Conservation (phyloP, 2,329 filamentous ascomycete genomes). For the Neonectria coccinea region DNA sequence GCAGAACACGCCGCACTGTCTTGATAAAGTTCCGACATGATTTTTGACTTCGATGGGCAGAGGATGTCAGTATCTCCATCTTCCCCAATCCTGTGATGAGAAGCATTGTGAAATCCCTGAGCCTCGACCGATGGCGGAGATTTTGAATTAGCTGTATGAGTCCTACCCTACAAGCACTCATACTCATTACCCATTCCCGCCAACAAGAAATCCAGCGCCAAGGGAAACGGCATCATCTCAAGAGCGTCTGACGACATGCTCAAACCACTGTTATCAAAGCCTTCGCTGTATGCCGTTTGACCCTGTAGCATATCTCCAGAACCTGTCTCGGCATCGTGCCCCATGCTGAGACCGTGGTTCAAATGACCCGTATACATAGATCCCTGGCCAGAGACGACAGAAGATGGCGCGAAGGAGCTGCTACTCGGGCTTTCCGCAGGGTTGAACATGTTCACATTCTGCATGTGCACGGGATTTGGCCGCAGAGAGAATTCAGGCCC, state of each 20-base stretch:
- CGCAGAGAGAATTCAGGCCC: conserved; percentile 37
- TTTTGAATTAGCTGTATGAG: not conserved
- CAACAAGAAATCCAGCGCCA: conserved; percentile 48
- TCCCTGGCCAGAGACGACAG: conserved; percentile 21
- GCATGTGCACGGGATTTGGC: conserved; percentile 26
- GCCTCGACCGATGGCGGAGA: too few species aligned
- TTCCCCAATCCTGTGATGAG: too few species aligned
- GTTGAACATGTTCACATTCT: conserved; percentile 17
- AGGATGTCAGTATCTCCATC: too few species aligned
- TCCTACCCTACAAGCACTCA: conserved; percentile 29
- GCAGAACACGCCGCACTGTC: conserved; percentile 1
- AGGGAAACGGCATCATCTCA: conserved; percentile 45
- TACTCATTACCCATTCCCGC: conserved; percentile 47
- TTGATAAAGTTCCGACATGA: conserved; percentile 14
- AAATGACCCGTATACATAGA: conserved; percentile 20
- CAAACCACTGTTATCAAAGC: conserved; percentile 32
- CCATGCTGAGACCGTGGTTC: conserved; percentile 30
- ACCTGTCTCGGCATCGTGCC: conserved; percentile 20
- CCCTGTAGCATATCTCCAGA: conserved; percentile 27
- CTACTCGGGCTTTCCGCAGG: conserved; percentile 14
- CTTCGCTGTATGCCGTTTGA: conserved; percentile 29
- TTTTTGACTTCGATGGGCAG: too few species aligned
- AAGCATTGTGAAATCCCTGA: conserved; percentile 3
- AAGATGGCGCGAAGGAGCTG: conserved; percentile 25
- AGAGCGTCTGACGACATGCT: conserved; percentile 29